phyloP scores from a whole-genome alignment of 768 basidiomycete genomes.

The Mycena rosella region DNA sequence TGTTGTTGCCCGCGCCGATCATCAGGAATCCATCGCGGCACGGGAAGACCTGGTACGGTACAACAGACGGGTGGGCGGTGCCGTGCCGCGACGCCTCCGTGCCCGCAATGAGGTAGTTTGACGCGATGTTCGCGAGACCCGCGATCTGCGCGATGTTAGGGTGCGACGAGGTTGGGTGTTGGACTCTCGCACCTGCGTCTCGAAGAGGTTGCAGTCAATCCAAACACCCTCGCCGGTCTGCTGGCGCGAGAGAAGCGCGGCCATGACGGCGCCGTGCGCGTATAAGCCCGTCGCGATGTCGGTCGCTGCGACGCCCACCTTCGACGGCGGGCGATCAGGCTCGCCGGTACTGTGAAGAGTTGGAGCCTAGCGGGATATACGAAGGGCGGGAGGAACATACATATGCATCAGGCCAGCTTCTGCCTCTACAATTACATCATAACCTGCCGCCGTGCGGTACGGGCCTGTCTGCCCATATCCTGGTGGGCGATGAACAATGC shows the following conservation, averaged over 20 bases:
- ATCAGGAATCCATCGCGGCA: constrained; percentile 91
- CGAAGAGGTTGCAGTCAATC: constrained; percentile 95
- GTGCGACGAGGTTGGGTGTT: no score
- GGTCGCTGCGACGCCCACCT: constrained; percentile 96
- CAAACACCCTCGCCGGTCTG: constrained; percentile 90
- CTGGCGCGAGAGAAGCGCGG: constrained; percentile 83
- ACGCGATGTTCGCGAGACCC: constrained; percentile 91
- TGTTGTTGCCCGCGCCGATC: constrained; percentile 94
- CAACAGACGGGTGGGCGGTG: constrained; percentile 95
- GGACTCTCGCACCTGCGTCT: constrained; percentile 75
- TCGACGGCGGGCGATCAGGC: constrained; percentile 85
- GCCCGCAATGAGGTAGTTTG: constrained; percentile 91
- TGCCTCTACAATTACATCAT: constrained; percentile 89
- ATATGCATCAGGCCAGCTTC: constrained; percentile 97
- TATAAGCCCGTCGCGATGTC: constrained; percentile 92
- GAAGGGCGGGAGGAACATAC: constrained; percentile 55
- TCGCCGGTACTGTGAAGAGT: constrained; percentile 80
- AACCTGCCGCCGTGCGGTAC: constrained; percentile 84
- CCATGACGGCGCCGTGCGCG: constrained; percentile 93
- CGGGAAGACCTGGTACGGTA: constrained; percentile 92
- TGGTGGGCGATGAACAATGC: constrained; percentile 37
- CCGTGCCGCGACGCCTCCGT: constrained; percentile 88
- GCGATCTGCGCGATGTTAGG: constrained; percentile 69
- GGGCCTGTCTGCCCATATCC: constrained; percentile 94
- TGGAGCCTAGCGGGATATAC: constrained; percentile 1